phyloP scores from a whole-genome alignment of 1,284 basidiomycete species.

The Inonotus hispidus region DNA sequence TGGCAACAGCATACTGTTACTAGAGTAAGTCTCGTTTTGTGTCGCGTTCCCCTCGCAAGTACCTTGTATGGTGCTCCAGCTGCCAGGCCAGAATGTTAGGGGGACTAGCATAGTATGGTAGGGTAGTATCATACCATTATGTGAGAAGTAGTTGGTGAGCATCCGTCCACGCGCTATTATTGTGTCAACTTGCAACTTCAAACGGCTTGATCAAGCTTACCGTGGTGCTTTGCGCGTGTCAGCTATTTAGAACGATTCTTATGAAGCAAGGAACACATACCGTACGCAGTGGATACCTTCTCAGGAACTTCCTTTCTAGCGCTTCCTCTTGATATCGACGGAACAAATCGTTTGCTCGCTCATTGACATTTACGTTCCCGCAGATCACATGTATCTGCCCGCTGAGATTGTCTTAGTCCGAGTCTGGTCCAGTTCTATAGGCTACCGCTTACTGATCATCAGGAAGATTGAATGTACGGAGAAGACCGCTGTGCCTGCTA shows the following conservation, averaged over 20 bases:
- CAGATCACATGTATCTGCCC: slow-evolving; percentile 60
- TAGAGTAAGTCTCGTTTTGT: not conserved
- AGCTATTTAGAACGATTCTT: slow-evolving; percentile 1
- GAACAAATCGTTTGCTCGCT: slow-evolving; percentile 51
- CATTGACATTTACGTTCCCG: slow-evolving; percentile 34
- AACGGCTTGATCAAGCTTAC: slow-evolving; percentile 30
- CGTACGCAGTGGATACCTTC: slow-evolving; percentile 60
- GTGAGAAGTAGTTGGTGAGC: slow-evolving; percentile 76
- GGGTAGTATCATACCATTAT: slow-evolving; percentile 53
- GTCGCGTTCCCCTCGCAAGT: not conserved
- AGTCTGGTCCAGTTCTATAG: slow-evolving; percentile 1
- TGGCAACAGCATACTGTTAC: slow-evolving; percentile 67
- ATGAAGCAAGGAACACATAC: slow-evolving; percentile 38
- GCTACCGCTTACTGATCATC: slow-evolving; percentile 35
- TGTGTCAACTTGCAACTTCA: not conserved
- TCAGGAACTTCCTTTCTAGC: slow-evolving; percentile 48
- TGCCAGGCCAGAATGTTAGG: not conserved
- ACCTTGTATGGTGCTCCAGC: slow-evolving; percentile 20
- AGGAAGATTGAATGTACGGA: slow-evolving; percentile 38
- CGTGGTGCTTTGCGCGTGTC: slow-evolving; percentile 49
- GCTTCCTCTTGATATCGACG: slow-evolving; percentile 60
- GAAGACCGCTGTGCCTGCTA: not conserved
- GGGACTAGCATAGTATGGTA: not conserved
- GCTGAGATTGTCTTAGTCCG: slow-evolving; percentile 30
- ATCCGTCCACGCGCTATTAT: slow-evolving; percentile 56